A percentile compares a stretch with the other conserved stretches of the same genome.
These are phyloP conservation scores for Globisporangium emineosum DNA, from an alignment of 352 stramenopile species.

Conservation along the genomic window DNA sequence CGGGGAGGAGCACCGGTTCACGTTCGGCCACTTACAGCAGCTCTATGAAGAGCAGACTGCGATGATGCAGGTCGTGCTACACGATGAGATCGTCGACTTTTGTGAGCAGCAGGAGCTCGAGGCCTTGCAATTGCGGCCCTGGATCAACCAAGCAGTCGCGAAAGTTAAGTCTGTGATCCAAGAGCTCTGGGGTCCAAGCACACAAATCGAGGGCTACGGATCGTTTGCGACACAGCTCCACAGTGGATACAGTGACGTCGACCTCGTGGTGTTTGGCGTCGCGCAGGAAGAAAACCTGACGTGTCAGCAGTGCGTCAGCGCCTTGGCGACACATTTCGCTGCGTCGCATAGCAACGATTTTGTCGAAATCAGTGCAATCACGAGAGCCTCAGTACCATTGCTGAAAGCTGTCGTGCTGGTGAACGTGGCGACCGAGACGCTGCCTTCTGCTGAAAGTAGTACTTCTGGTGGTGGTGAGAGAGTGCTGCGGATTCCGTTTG, in stretches of 20 bases:
- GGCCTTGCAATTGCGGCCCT: constrained; percentile 27
- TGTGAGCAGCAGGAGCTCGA: constrained; percentile 42
- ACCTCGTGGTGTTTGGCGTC: constrained; percentile 76
- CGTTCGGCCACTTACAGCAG: constrained; percentile 65
- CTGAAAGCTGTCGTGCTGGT: constrained; percentile 69
- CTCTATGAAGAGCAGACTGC: constrained; percentile 79
- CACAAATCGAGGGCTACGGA: constrained; percentile 64
- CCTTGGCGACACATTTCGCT: constrained; percentile 26
- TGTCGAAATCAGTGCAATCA: constrained; percentile 68
- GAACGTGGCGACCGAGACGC: background rate
- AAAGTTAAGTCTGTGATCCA: constrained; percentile 44
- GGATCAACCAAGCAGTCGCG: constrained; percentile 53
- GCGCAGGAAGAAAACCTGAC: constrained; percentile 40
- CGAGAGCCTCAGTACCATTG: constrained; percentile 66
- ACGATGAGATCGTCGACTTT: constrained; percentile 76
- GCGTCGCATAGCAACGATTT: constrained; percentile 20
- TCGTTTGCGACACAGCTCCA: constrained; percentile 75
- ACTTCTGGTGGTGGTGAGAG: background rate
- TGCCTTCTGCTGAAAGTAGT: background rate
- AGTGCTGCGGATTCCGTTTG: constrained; percentile 55
- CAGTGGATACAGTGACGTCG: constrained; percentile 63
- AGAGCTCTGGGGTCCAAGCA: constrained; percentile 39
- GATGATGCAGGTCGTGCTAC: constrained; percentile 73
- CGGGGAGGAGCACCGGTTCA: constrained; percentile 27
- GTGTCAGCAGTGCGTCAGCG: constrained; percentile 55